Evolutionary conservation across 78 protist species (phyloP).

Genomic region (Anaeramoeba flamelloides): DNA sequence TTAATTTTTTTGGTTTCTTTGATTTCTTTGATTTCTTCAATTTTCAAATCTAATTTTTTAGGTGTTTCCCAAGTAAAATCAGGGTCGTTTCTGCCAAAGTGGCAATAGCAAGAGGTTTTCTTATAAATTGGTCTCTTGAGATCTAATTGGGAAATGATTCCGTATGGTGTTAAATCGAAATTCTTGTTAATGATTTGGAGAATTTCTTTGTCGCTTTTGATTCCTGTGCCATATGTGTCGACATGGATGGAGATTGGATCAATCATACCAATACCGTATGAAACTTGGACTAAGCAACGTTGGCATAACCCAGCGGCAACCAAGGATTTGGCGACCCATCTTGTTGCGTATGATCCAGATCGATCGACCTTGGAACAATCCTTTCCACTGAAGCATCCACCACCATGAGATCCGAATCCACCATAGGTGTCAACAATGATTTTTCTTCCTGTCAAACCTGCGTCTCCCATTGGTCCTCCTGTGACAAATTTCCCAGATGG

Average conservation of each 20-base stretch:
- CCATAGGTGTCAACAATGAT: conserved; percentile 97
- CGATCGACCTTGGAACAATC: conserved; percentile 99
- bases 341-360: conserved; percentile 95
- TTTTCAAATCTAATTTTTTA: conserved; percentile 52
- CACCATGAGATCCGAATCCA: conserved; percentile 99
- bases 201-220: conserved; percentile 49
- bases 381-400: conserved; percentile 99
- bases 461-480: conserved; percentile 99
- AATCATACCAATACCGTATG: conserved; percentile 99
- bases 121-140: conserved; percentile 12
- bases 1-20: no score
- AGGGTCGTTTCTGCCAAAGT: conserved; percentile 92
- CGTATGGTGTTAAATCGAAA: conserved; percentile 91
- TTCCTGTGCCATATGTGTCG: conserved; percentile 92
- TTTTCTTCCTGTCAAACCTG: conserved; percentile 99
- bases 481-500: conserved; percentile 94
- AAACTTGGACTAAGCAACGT: conserved; percentile 84
- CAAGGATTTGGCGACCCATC: conserved; percentile 98
- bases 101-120: conserved; percentile 86
- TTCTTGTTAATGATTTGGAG: conserved; percentile 68
- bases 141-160: conserved; percentile 43
- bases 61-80: conserved; percentile 90
- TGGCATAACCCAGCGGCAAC: conserved; percentile 78
- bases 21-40: no score
- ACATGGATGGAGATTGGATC: conserved; percentile 88